A percentile compares a stretch with the other conserved stretches of the same genome.
Conservation (phyloP, 139 green algal genomes). For the Nannochloris sp. region DNA sequence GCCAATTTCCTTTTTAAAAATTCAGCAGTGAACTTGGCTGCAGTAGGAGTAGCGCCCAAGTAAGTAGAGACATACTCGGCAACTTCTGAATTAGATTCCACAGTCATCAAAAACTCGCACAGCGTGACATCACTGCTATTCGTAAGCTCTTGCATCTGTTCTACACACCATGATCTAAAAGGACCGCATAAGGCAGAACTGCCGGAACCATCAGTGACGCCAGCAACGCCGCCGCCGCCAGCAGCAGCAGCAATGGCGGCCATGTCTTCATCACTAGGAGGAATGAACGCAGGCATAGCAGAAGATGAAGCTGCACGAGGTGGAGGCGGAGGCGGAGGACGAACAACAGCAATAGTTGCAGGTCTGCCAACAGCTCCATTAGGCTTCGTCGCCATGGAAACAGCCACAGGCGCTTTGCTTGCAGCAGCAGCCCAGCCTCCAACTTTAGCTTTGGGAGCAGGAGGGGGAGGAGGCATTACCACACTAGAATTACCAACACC, state of each 20-base stretch:
- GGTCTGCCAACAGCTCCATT: no score
- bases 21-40: conserved; percentile 59
- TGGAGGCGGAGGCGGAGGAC: no score
- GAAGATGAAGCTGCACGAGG: no score
- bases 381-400: no score
- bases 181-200: background rate
- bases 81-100: conserved; percentile 60
- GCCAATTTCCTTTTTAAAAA: conserved; percentile 64
- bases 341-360: background rate
- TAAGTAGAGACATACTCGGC: conserved; percentile 65
- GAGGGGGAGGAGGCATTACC: background rate
- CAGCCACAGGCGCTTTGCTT: background rate
- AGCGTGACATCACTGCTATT: conserved; percentile 60
- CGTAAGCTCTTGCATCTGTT: conserved; percentile 53
- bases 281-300: no score
- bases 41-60: conserved; percentile 45
- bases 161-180: conserved; percentile 41
- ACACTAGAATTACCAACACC: no score
- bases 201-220: background rate
- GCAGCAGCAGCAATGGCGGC: background rate
- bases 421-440: conserved; percentile 1
- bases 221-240: background rate
- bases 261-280: no score
- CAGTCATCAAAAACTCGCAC: conserved; percentile 61
- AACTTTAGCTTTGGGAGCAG: background rate